phyloP scores from a whole-genome alignment of 495 filamentous ascomycete species.

The Aspergillus sparsus region DNA sequence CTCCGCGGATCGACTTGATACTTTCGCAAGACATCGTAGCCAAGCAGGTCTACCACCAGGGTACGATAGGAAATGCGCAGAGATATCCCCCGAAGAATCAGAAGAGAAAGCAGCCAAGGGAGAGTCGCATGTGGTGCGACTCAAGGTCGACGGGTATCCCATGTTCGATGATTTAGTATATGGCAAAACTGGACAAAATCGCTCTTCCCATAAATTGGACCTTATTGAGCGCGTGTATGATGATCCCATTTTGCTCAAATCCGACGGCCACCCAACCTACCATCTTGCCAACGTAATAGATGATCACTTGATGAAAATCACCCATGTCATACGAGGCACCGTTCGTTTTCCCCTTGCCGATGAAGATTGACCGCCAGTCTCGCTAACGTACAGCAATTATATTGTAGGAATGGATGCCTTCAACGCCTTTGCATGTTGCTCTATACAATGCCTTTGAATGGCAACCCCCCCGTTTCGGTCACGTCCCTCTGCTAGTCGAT shows the following conservation, averaged over 20 bases:
- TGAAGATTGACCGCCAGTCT: background rate
- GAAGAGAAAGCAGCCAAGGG: constrained; percentile 64
- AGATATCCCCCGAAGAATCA: constrained; percentile 65
- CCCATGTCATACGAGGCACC: constrained; percentile 86
- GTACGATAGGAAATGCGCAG: constrained; percentile 77
- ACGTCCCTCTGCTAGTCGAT: constrained; percentile 85
- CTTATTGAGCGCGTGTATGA: constrained; percentile 57
- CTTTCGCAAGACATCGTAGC: constrained; percentile 60
- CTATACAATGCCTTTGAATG: constrained; percentile 89
- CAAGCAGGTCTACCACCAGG: constrained; percentile 61
- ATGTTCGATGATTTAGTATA: constrained; percentile 76
- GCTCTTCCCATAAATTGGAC: constrained; percentile 45
- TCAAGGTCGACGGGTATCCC: constrained; percentile 63
- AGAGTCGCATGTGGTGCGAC: constrained; percentile 75
- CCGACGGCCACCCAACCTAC: constrained; percentile 90
- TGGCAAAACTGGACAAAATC: constrained; percentile 56
- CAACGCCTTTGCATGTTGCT: constrained; percentile 84
- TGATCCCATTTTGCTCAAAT: constrained; percentile 84
- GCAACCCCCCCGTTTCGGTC: constrained; percentile 79
- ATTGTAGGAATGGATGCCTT: constrained; percentile 83
- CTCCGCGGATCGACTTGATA: constrained; percentile 65
- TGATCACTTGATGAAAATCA: constrained; percentile 92
- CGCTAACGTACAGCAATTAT: background rate
- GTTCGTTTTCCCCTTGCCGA: constrained; percentile 46
- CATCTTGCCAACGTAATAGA: constrained; percentile 97